phyloP scores from a whole-genome alignment of 31 red algal species.

The Porphyra umbilicalis region DNA sequence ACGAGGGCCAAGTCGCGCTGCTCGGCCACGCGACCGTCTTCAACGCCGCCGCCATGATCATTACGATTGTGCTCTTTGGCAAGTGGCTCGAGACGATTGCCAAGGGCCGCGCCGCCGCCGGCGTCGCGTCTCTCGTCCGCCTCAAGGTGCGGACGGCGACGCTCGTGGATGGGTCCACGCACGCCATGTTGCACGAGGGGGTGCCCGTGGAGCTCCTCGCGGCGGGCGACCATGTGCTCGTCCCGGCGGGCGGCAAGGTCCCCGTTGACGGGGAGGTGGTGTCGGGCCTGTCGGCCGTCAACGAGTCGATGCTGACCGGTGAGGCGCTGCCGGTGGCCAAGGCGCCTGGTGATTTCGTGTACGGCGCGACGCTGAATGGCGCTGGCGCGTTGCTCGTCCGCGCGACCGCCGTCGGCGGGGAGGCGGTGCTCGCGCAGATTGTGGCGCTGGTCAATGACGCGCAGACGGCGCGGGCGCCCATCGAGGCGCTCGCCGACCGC shows the following conservation, averaged over 20 bases:
- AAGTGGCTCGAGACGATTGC: conserved; percentile 95
- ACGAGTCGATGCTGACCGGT: conserved; percentile 97
- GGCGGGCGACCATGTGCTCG: conserved; percentile 69
- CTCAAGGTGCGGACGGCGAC: conserved; percentile 55
- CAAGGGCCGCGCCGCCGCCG: conserved; percentile 70
- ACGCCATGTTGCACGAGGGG: conserved; percentile 2
- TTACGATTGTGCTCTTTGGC: conserved; percentile 83
- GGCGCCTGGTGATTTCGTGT: conserved; percentile 44
- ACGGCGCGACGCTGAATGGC: conserved; percentile 81
- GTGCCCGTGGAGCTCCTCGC: conserved; percentile 49
- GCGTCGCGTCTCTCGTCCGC: conserved; percentile 45
- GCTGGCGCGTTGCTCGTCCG: conserved; percentile 70
- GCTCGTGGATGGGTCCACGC: conserved; percentile 29
- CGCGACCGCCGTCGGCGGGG: conserved; percentile 57
- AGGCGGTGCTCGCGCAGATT: conserved; percentile 79
- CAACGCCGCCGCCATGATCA: conserved; percentile 86
- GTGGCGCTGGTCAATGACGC: conserved; percentile 83
- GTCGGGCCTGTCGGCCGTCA: conserved; percentile 50
- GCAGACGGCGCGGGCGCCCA: conserved; percentile 69
- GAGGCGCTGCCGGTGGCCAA: conserved; percentile 86
- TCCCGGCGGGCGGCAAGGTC: conserved; percentile 73
- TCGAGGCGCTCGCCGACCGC: conserved; percentile 83
- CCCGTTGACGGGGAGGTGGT: conserved; percentile 83
- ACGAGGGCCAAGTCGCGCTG: conserved; percentile 9
- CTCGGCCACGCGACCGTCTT: conserved; percentile 69